Evolutionary conservation across 192 early-diverging fungal genomes (phyloP), one percentile per base, ranked within the genome.

Genomic region (Backusella tuberculispora): DNA sequence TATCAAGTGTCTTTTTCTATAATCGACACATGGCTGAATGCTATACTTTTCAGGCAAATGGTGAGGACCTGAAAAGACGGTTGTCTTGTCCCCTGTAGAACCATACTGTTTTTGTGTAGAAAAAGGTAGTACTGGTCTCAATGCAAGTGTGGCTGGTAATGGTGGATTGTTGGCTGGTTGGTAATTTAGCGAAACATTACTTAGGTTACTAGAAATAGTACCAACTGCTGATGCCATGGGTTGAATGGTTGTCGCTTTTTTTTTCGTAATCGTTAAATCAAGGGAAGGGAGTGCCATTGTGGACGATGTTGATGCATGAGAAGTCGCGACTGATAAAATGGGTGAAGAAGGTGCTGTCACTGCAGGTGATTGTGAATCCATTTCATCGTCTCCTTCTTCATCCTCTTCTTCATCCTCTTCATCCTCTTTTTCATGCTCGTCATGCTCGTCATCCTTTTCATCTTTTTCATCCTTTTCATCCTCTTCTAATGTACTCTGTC

Each of bases 311-410:
- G 53, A 60, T 12, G 53, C 53, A 13, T 60, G 53, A 26, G 53
- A 60, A 24, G 53, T 60, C 26, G 53, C 21, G 0, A 60, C 53
- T 12, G 53, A 60, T 10, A 60, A 12, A 13, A 60, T 24, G 13
- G 53, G 53, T 26, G 53, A 60, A 0, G 53, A 60, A 4, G 53
- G 53, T 60, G 53, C 53, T 0, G 53, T 60, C 21, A 60, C 21
- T 26, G 21, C 53, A 26, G 53, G 53, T 26, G 53, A 60, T 60
- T 60, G 53, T 24, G 53, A 60, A 60, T 60, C 53, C 53, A 60
- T 60, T 0, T 60, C 53, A 8, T 60, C 53, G 0, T 60, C 21
- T 4, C 10, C 21, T 24, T 60, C 50, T 3, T 24, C n/a, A 0
- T 21, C n/a, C 3, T 53, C 46, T 5, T 48, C 47, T 48, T 48